Evolutionary conservation across 495 filamentous ascomycete species (phyloP).

Genomic region (Neurospora africana): DNA sequence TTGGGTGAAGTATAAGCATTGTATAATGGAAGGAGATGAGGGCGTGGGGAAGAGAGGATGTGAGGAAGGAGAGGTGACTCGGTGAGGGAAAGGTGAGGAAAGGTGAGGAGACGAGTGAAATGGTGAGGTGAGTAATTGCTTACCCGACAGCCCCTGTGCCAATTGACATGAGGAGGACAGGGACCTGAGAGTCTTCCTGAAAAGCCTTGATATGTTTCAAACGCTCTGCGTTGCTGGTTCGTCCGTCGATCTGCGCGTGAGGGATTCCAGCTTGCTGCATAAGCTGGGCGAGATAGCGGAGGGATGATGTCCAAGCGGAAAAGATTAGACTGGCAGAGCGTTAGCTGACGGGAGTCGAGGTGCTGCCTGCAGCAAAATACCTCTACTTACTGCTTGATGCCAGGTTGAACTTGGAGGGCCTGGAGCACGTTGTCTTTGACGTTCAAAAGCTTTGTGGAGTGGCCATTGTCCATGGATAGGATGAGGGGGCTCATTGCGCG

Average conservation of each 20-base stretch:
- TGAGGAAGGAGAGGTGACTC: background rate
- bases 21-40: background rate
- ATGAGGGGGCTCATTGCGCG: background rate
- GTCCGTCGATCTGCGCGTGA: background rate
- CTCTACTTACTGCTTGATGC: background rate
- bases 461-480: background rate
- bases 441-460: background rate
- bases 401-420: background rate
- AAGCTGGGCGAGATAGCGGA: background rate
- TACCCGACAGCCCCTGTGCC: constrained; percentile 35
- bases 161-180: constrained; percentile 33
- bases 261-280: background rate
- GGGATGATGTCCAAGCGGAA: background rate
- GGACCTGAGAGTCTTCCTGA: constrained; percentile 9
- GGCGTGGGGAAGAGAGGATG: background rate
- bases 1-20: background rate
- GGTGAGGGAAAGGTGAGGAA: constrained; percentile 10
- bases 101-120: constrained; percentile 9
- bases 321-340: background rate
- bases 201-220: constrained; percentile 8
- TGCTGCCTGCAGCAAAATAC: background rate
- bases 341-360: background rate
- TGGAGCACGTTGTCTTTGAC: background rate
- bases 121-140: constrained; percentile 3
- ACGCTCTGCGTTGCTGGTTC: background rate